Conservation (phyloP, 1,284 basidiomycete species). For the Retiboletus flavoniger region DNA sequence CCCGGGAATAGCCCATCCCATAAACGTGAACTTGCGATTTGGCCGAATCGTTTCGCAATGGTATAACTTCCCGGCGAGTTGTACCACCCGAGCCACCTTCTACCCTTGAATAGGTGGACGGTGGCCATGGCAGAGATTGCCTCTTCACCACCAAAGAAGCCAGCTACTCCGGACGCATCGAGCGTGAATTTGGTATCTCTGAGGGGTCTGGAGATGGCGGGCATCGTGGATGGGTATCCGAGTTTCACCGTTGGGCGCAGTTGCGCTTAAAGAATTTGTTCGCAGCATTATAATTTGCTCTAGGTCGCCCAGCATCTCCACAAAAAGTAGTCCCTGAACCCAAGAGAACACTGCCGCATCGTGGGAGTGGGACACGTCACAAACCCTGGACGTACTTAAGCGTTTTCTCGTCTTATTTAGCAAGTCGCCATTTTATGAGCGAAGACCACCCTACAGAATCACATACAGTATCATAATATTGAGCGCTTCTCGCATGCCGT, state of each 20-base stretch:
- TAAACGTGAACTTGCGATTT: conserved; percentile 26
- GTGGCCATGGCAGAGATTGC: conserved; percentile 37
- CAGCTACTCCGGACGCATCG: conserved; percentile 27
- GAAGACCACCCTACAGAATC: too few species aligned
- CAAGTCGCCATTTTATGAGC: too few species aligned
- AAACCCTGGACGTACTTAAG: too few species aligned
- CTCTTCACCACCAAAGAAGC: conserved; percentile 37
- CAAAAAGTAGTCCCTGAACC: not conserved
- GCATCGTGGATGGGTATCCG: conserved; percentile 12
- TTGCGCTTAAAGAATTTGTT: not conserved
- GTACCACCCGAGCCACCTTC: conserved; percentile 36
- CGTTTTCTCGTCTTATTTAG: too few species aligned
- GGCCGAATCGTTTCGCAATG: conserved; percentile 30
- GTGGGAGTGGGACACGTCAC: too few species aligned
- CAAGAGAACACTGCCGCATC: too few species aligned
- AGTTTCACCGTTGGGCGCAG: not conserved
- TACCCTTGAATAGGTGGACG: conserved; percentile 29
- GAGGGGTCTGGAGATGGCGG: conserved; percentile 17
- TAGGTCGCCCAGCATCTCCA: not conserved
- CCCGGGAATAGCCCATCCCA: conserved; percentile 38
- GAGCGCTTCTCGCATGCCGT: too few species aligned
- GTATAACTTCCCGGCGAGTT: conserved; percentile 35
- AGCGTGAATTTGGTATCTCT: conserved; percentile 18
- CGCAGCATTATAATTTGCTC: not conserved
- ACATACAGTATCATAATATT: too few species aligned